phyloP scores from a whole-genome alignment of 768 basidiomycete genomes.

The Piloderma croceum region DNA sequence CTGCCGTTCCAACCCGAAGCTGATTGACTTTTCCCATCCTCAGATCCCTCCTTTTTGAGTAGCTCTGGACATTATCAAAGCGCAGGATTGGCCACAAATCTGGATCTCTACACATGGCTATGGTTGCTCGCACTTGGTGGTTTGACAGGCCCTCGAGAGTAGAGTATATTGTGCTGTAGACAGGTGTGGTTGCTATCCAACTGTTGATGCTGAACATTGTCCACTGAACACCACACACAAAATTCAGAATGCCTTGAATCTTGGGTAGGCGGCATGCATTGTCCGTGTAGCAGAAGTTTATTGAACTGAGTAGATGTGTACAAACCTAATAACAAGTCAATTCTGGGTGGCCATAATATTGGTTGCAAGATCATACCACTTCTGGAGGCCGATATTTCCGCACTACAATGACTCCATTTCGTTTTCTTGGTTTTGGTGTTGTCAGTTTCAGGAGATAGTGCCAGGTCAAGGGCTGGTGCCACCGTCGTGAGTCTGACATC shows the following conservation, averaged over 20 bases:
- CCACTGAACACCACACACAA: neutral
- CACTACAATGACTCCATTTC: neutral
- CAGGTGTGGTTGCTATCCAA: neutral
- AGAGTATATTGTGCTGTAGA: neutral
- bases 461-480: neutral
- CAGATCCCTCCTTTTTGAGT: constrained; percentile 9
- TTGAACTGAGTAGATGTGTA: neutral
- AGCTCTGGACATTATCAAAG: constrained; percentile 14
- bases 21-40: constrained; percentile 12
- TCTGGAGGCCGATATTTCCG: neutral
- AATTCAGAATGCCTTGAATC: neutral
- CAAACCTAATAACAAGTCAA: neutral
- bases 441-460: neutral
- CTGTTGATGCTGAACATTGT: neutral
- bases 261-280: neutral
- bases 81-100: neutral
- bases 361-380: neutral
- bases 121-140: neutral
- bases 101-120: neutral
- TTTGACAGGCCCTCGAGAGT: neutral
- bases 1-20: constrained; percentile 11
- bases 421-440: neutral
- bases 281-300: constrained; percentile 1
- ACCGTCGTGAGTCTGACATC: neutral
- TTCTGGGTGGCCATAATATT: no score